These are phyloP conservation scores for Diaporthe velutina DNA, from an alignment of 2,329 filamentous ascomycete genomes.

Conservation along the genomic window DNA sequence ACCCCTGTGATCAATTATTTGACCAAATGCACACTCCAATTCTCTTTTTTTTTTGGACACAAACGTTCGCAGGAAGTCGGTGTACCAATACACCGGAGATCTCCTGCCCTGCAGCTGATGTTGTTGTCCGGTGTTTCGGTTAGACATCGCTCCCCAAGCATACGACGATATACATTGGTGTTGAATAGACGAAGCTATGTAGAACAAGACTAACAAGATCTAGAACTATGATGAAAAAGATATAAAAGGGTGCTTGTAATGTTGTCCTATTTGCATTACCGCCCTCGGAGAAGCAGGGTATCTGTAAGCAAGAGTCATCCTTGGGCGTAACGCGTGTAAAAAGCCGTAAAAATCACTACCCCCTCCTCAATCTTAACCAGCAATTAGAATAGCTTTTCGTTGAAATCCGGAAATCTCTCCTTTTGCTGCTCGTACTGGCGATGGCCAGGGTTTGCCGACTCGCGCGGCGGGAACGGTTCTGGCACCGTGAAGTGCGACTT, in stretches of 20 bases:
- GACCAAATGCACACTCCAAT: not conserved
- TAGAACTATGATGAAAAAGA: not conserved
- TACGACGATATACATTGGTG: not conserved
- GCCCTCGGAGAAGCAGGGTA: not conserved
- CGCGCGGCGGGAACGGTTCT: not conserved
- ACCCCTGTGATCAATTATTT: too few species aligned
- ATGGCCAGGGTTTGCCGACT: not conserved
- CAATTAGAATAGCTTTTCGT: not conserved
- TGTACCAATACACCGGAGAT: too few species aligned
- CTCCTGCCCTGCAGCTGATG: not conserved
- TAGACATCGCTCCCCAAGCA: too few species aligned
- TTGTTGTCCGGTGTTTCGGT: too few species aligned
- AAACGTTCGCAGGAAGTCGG: not conserved
- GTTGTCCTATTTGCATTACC: not conserved
- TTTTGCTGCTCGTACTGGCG: not conserved
- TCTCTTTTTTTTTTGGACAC: too few species aligned
- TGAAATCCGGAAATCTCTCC: not conserved
- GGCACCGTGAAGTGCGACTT: conserved; percentile 18
- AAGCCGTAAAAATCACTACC: not conserved
- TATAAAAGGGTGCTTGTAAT: not conserved
- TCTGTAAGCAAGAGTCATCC: not conserved
- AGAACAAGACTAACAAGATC: not conserved
- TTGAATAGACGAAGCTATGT: not conserved
- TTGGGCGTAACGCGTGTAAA: not conserved
- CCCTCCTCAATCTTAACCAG: not conserved